Conservation (phyloP, 805 yeast genomes). For the Yamadazyma sp. region DNA sequence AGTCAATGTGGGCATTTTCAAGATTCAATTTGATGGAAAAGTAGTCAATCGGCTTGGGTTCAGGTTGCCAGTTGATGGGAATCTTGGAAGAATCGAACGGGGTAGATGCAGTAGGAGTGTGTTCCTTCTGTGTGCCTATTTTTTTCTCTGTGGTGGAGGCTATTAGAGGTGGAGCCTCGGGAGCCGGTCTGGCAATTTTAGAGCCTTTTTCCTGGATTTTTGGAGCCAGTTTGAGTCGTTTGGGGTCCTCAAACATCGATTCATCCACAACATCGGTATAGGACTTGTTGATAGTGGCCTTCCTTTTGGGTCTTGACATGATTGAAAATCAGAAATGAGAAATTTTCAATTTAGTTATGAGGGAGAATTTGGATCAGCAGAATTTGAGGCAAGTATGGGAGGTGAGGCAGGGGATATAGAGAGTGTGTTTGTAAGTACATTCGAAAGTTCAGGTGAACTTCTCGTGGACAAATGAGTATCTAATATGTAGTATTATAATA, state of each 20-base stretch:
- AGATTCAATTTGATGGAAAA: slow-evolving; percentile 47
- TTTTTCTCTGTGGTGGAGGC: neutral
- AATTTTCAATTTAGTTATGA: too few species aligned
- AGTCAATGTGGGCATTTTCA: slow-evolving; percentile 42
- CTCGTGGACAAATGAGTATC: too few species aligned
- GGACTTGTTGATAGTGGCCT: slow-evolving; percentile 37
- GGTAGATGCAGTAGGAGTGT: neutral
- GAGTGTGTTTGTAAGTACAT: too few species aligned
- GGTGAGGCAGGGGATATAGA: neutral
- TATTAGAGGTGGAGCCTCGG: neutral
- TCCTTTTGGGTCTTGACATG: slow-evolving; percentile 33
- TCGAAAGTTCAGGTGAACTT: too few species aligned
- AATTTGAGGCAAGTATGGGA: neutral
- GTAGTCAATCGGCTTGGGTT: slow-evolving; percentile 30
- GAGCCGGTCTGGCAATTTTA: neutral
- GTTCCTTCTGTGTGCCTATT: neutral
- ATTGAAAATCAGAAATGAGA: slow-evolving; percentile 15
- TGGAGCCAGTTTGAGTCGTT: neutral
- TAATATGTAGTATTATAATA: too few species aligned
- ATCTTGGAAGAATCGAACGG: slow-evolving; percentile 14
- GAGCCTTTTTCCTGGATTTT: slow-evolving; percentile 5
- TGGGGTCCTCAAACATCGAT: slow-evolving; percentile 22
- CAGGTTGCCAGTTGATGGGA: slow-evolving; percentile 55
- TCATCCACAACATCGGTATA: slow-evolving; percentile 34
- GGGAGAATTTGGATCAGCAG: too few species aligned